Evolutionary conservation across 139 green algal genomes (phyloP), one percentile per base, ranked within the genome.

Genomic region (Nannochloris sp.): DNA sequence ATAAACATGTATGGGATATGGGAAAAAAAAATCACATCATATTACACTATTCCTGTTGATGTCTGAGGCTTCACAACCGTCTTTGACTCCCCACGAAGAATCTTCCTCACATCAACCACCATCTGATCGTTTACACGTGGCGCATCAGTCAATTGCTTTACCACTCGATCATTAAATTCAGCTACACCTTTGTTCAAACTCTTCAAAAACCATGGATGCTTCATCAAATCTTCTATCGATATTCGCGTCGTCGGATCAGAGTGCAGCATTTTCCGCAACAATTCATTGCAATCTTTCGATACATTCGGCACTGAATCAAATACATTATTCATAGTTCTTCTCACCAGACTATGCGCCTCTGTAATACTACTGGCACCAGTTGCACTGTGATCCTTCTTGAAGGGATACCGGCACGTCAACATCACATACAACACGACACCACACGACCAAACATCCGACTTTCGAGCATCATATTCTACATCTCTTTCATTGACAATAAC

Each of bases 341-440:
- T 23, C 29, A 53, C 46, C n/a, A 53, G n/a, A 28, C n/a, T 53
- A 23, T 53, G 46, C 14, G n/a, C n/a, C 16, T 20, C 8, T 3
- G 17, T 53, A 10, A 53, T 53, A 53, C 46, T 0, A 11, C n/a
- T 11, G 12, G 46, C 8, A 10, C n/a, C 46, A 0, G 3, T 2
- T 9, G 16, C 10, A 51, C 92, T 85, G 64, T 90, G 81, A 14
- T 80, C 76, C 50, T 85, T 78, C 80, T 95, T 88, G 67, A 99
- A 99, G 10, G 93, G 93, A 72, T 99, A 99, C 1, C 81, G 78
- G 11, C 75, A 74, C 6, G 72, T 65, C 14, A 93, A 70, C 93
- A 99, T 97, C 5, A 97, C 88, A 69, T 95, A 99, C 65, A 99
- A 76, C 70, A 95, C 94, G 12, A 99, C 93, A 5, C 93, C 93